A percentile compares a stretch with the other conserved stretches of the same genome.
These are phyloP conservation scores for Candida orba DNA, from an alignment of 805 yeast species.

Conservation along the genomic window DNA sequence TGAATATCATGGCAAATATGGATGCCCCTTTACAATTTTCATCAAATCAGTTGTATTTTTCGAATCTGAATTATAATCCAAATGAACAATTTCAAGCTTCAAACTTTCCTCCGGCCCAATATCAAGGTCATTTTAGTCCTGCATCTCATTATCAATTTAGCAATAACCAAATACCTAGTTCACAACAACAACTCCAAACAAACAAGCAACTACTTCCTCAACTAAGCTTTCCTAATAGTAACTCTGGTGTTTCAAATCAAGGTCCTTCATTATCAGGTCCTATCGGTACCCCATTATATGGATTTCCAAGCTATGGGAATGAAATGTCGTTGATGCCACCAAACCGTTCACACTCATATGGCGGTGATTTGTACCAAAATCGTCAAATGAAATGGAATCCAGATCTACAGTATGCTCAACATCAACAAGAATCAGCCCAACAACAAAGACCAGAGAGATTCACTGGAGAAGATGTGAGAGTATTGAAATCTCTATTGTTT, in stretches of 20 bases:
- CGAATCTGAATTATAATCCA: not conserved
- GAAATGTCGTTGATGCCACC: not conserved
- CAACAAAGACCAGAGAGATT: conserved; percentile 13
- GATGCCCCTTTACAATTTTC: conserved; percentile 5
- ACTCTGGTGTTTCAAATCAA: conserved; percentile 1
- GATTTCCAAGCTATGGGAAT: not conserved
- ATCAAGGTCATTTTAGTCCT: not conserved
- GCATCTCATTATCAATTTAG: not conserved
- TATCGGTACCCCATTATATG: not conserved
- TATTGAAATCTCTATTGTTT: conserved; percentile 39
- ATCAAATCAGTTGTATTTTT: conserved; percentile 2
- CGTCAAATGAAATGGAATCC: not conserved
- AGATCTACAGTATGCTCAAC: not conserved
- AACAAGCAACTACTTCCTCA: conserved; percentile 9
- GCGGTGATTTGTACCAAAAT: conserved; percentile 3
- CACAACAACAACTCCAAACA: not conserved
- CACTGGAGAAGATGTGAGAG: conserved; percentile 36
- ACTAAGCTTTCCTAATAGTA: conserved; percentile 5
- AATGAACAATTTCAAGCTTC: conserved; percentile 1
- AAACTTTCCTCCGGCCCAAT: conserved; percentile 3
- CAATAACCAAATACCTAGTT: not conserved
- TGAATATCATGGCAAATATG: not conserved
- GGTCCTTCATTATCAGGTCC: conserved; percentile 2
- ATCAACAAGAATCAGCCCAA: not conserved
- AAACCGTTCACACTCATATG: conserved; percentile 7